Evolutionary conservation across 2,329 filamentous ascomycete genomes (phyloP).

Genomic region (Aspergillus sp.): DNA sequence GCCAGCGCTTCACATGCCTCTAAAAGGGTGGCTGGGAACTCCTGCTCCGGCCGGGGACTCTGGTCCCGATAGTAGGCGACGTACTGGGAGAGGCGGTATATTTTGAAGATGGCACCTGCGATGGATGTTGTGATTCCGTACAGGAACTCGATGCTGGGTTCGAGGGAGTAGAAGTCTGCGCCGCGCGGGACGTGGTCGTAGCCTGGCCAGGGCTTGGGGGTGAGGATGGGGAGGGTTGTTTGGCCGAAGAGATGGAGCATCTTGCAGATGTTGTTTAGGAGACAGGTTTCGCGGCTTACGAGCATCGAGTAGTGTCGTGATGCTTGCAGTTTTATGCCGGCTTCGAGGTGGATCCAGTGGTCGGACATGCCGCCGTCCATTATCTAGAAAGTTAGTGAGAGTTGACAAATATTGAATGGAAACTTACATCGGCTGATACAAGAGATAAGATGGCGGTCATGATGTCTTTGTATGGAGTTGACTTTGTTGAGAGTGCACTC

Average conservation of each 20-base stretch:
- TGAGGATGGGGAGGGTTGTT: neutral
- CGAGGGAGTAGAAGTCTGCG: neutral
- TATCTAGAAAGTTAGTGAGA: neutral
- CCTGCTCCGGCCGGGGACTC: neutral
- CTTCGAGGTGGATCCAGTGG: neutral
- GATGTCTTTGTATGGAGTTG: neutral
- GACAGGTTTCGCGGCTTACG: neutral
- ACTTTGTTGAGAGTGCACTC: neutral
- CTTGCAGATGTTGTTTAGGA: neutral
- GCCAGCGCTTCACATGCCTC: neutral
- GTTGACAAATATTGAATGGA: no score
- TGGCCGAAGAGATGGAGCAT: neutral
- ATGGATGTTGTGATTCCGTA: constrained; percentile 10
- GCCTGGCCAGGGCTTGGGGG: neutral
- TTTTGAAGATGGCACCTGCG: neutral
- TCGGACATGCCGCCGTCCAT: neutral
- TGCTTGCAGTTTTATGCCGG: neutral
- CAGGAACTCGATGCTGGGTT: neutral
- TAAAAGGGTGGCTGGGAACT: neutral
- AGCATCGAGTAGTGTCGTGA: neutral
- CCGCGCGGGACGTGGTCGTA: neutral
- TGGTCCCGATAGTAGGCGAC: neutral
- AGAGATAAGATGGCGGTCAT: neutral
- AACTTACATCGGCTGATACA: neutral
- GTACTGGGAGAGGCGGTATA: neutral